These are phyloP conservation scores for Apiotrichum mycotoxinovorans DNA, from an alignment of 1,284 basidiomycete species.

Conservation along the genomic window DNA sequence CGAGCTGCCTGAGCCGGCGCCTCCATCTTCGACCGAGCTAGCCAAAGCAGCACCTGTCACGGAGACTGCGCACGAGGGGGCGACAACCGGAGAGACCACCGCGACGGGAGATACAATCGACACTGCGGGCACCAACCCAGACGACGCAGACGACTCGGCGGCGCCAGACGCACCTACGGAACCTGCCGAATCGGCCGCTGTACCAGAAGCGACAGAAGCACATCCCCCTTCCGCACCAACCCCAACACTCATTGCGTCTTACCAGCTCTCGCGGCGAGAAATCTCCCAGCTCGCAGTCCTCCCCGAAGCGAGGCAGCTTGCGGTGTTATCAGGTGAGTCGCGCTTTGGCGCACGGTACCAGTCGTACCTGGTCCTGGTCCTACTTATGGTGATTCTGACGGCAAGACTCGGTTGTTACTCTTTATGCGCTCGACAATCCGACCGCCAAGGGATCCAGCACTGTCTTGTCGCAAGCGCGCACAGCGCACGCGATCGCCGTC, in stretches of 20 bases:
- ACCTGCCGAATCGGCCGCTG: neutral
- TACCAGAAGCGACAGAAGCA: neutral
- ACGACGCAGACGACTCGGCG: conserved; percentile 27
- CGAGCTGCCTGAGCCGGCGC: conserved; percentile 4
- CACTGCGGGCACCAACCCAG: neutral
- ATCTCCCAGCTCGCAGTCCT: conserved; percentile 85
- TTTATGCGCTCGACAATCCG: conserved; percentile 61
- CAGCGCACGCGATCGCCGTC: conserved; percentile 74
- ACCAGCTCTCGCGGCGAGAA: conserved; percentile 64
- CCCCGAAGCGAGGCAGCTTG: conserved; percentile 74
- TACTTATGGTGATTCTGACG: too few relatives aligned
- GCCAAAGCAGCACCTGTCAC: too few relatives aligned
- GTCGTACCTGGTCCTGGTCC: too few relatives aligned
- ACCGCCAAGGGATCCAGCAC: conserved; percentile 58
- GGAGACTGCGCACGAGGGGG: too few relatives aligned
- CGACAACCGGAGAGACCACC: neutral
- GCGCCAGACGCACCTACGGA: neutral
- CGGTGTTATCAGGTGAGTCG: conserved; percentile 68
- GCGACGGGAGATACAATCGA: too few relatives aligned
- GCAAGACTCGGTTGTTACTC: conserved; percentile 47
- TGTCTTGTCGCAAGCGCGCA: conserved; percentile 66
- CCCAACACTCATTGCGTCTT: conserved; percentile 47
- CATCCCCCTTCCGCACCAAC: neutral
- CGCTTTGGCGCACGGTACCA: too few relatives aligned
- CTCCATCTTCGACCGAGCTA: neutral